Base-by-base conservation (phyloP, 306 rosid species). In the Acacia acuminata region DNA sequence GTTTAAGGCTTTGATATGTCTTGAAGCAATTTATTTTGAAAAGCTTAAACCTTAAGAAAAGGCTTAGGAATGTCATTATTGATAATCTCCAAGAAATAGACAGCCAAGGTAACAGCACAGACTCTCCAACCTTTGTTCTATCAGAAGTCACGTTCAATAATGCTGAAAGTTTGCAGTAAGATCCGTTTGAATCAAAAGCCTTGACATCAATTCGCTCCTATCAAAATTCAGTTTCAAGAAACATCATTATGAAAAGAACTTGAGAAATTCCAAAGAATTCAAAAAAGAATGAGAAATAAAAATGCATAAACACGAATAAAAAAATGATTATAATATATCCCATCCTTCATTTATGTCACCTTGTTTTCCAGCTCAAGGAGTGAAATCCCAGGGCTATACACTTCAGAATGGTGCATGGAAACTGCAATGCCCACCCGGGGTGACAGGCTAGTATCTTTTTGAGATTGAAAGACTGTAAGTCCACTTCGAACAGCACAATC, bases 191-290 rank as follows among this genome's bases (percentile, higher is more conserved):
- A 87, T 78, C 83, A 86, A 89, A 92, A 81, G 96, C 97, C 88
- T 91, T 96, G 70, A 94, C 92, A 83, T 96, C 97, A 83, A 94
- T 87, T 47, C 97, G 91, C 83, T 96, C 99, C 99, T 96, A 86
- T 65, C 77, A 84, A 80, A 71, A 73, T 51, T 12, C 32, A 73
- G 79, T 71, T 83, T 82, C 73, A 84, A 77, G 14, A 77, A 82
- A 67, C 77, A 85, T 71, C 79, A 87, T 25, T 75, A 82, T 10
- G 63, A 65, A 38, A 71, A 25, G 73, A 84, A 55, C 40, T 66
- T 44, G 75, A 77, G 48, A 71, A 67, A 82, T 73, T 68, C 70
- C 27, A 34, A 48, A 70, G 69, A 66, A 72, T 73, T 32, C 51
- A 76, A 48, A 27, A 77, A 77, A 14, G 36, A 69, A 47, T 20